Evolutionary conservation across 2,329 filamentous ascomycete species (phyloP).

Genomic region (Sarocladium oryzae): DNA sequence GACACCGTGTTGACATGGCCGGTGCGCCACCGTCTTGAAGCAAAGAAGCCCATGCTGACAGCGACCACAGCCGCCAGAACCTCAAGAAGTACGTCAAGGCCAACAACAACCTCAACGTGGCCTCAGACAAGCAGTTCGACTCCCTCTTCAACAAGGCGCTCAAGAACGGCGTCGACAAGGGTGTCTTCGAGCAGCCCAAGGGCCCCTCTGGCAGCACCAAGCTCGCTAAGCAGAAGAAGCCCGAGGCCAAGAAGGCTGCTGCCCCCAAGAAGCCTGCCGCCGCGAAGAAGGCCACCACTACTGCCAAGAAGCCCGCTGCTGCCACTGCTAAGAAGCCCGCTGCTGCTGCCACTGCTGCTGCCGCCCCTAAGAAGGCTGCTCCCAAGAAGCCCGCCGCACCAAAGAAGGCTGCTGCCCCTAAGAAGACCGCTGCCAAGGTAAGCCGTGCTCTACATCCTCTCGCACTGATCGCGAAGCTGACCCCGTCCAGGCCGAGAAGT

Average conservation of each 20-base stretch:
- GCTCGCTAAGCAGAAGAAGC: slow-evolving; percentile 63
- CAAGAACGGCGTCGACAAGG: slow-evolving; percentile 76
- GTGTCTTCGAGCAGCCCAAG: slow-evolving; percentile 84
- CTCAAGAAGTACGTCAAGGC: slow-evolving; percentile 56
- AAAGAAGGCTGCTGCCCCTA: slow-evolving; percentile 24
- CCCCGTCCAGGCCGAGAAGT: slow-evolving; percentile 47
- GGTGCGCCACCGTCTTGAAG: not conserved
- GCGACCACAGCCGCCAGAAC: slow-evolving; percentile 42
- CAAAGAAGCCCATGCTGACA: slow-evolving; percentile 5
- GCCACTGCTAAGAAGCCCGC: slow-evolving; percentile 27
- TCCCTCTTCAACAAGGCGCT: slow-evolving; percentile 82
- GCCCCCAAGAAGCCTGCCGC: slow-evolving; percentile 24
- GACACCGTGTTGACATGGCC: not conserved
- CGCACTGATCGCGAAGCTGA: not conserved
- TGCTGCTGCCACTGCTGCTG: slow-evolving; percentile 25
- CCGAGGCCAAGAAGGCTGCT: slow-evolving; percentile 29
- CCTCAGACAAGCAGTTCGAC: slow-evolving; percentile 52
- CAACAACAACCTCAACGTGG: slow-evolving; percentile 42
- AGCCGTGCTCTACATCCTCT: slow-evolving; percentile 20
- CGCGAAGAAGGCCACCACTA: slow-evolving; percentile 24
- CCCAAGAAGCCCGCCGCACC: slow-evolving; percentile 51
- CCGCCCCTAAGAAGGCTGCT: slow-evolving; percentile 27
- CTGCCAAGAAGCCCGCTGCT: slow-evolving; percentile 27
- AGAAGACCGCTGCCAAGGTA: slow-evolving; percentile 34
- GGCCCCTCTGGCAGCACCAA: slow-evolving; percentile 87